Evolutionary conservation across 148 eudicot genomes (phyloP), one percentile per base, ranked within the genome.

Genomic region (Suaeda aralocaspica): DNA sequence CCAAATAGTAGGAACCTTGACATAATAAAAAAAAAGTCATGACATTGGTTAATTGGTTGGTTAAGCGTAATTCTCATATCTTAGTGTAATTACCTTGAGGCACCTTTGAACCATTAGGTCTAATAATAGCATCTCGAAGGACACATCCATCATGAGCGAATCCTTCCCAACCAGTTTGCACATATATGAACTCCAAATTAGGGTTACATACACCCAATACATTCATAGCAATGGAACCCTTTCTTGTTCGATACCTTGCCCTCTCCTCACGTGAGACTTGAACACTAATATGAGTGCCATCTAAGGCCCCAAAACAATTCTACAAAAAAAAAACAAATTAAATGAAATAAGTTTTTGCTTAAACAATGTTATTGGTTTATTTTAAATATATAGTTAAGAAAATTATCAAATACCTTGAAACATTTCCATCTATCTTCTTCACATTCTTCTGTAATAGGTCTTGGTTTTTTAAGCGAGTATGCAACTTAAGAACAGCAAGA

Each of bases 151-250:
- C 62, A 58, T 58, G 62, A 3, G 62, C 62, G 9, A 36, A 58
- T 1, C 62, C 62, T 19, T 58, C 62, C 62, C 62, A 58, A 58
- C 62, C 62, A 28, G 62, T 15, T 29, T 8, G 13, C 13, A 44
- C 48, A n/a, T n/a, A n/a, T n/a, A n/a, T n/a, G n/a, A n/a, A n/a
- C n/a, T n/a, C n/a, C n/a, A n/a, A n/a, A n/a, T n/a, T n/a, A n/a
- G n/a, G n/a, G n/a, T n/a, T n/a, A n/a, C n/a, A n/a, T n/a, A 44
- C 48, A 8, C 48, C 48, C 9, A 44, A 15, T 8, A 44, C 48
- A 44, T 44, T 44, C 48, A 58, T 58, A 8, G 62, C 34, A 58
- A n/a, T n/a, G n/a, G n/a, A n/a, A n/a, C n/a, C n/a, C n/a, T n/a
- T n/a, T n/a, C n/a, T n/a, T n/a, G n/a, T 44, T 15, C 11, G 48